Evolutionary conservation across 108 stramenopile genomes (phyloP).

Genomic region (Nitzschia sp.): DNA sequence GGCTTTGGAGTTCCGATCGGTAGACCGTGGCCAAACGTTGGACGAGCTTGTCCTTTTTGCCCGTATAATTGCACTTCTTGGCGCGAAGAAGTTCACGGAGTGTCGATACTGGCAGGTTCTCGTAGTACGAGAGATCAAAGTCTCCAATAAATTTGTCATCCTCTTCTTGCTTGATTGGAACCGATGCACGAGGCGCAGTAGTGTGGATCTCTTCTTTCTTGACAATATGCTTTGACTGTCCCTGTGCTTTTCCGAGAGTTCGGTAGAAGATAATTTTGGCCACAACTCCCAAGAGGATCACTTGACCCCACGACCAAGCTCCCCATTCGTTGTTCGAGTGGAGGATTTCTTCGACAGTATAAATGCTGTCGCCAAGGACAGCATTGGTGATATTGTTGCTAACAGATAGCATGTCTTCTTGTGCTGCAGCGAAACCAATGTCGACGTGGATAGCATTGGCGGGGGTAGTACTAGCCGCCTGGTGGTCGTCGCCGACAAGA

Average conservation of each 20-base stretch:
- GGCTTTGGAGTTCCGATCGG: slow-evolving; percentile 2
- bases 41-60: slow-evolving; percentile 1
- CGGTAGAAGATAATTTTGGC: background rate
- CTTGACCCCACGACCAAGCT: background rate
- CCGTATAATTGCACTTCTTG: slow-evolving; percentile 6
- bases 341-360: background rate
- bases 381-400: background rate
- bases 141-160: background rate
- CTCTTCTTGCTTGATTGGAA: background rate
- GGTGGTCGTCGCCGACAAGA: background rate
- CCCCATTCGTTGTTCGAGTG: background rate
- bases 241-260: background rate
- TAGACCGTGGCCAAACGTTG: slow-evolving; percentile 11
- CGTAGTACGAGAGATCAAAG: slow-evolving; percentile 14
- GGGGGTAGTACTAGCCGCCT: background rate
- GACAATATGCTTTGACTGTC: background rate
- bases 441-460: background rate
- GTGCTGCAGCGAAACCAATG: background rate
- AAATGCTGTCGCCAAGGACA: background rate
- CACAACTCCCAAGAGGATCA: background rate
- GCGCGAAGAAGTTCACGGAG: slow-evolving; percentile 14
- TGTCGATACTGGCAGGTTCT: background rate
- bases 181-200: background rate
- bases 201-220: background rate
- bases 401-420: background rate